These are phyloP conservation scores for Phytophthora lateralis DNA, from an alignment of 352 stramenopile genomes.

Conservation along the genomic window DNA sequence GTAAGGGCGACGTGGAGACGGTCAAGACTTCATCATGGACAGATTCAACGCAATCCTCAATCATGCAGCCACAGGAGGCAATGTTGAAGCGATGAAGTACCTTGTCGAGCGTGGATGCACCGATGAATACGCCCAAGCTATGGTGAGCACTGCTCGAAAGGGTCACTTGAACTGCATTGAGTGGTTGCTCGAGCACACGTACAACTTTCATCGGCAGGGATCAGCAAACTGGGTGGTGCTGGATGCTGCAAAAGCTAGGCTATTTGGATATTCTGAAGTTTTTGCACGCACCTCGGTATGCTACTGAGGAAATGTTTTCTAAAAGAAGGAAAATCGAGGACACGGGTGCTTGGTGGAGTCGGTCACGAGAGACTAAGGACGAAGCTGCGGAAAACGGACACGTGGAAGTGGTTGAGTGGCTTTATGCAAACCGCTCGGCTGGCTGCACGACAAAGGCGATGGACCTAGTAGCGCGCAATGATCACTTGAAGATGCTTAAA, in stretches of 20 bases:
- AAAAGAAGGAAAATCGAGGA: conserved; percentile 8
- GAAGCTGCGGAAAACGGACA: conserved; percentile 1
- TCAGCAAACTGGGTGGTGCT: conserved; percentile 1
- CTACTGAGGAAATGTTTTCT: conserved; percentile 1
- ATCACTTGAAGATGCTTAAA: neutral
- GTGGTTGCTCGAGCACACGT: conserved; percentile 6
- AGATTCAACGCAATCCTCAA: neutral
- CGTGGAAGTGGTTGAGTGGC: conserved; percentile 1
- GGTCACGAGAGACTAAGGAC: neutral
- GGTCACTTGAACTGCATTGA: conserved; percentile 4
- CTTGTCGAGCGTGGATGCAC: conserved; percentile 4
- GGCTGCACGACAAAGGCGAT: neutral
- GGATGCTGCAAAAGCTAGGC: conserved; percentile 1
- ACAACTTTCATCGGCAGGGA: neutral
- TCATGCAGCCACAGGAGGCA: neutral
- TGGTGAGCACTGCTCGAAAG: neutral
- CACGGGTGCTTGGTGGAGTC: conserved; percentile 1
- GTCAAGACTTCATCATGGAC: conserved; percentile 1
- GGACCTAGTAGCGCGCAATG: neutral
- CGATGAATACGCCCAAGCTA: conserved; percentile 4
- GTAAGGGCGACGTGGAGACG: neutral
- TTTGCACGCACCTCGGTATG: neutral
- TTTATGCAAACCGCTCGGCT: neutral
- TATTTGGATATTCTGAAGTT: conserved; percentile 7
- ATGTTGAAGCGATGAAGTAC: conserved; percentile 6